A percentile compares a stretch with the other conserved stretches of the same genome.
phyloP scores from a whole-genome alignment of 805 yeast species.

The Yamadazyma sp. region DNA sequence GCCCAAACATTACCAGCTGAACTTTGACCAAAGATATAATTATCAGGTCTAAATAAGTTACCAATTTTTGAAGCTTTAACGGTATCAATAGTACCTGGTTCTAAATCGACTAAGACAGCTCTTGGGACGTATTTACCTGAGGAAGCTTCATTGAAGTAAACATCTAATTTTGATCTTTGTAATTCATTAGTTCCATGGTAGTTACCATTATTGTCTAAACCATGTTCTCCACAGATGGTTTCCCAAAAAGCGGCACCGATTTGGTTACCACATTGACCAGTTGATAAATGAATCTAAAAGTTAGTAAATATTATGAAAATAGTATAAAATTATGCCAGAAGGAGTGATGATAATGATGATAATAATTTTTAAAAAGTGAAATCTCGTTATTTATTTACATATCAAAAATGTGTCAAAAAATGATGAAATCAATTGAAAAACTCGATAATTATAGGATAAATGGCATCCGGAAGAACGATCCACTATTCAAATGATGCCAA shows the following conservation, averaged over 20 bases:
- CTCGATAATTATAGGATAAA: no score
- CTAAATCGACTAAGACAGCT: conserved; percentile 87
- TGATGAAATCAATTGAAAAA: no score
- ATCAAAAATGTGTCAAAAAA: no score
- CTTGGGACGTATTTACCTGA: conserved; percentile 91
- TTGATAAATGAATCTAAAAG: conserved; percentile 81
- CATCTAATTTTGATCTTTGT: conserved; percentile 60
- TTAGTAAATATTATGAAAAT: no score
- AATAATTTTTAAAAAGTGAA: no score
- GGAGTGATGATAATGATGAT: no score
- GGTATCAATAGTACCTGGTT: conserved; percentile 89
- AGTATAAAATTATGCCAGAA: no score
- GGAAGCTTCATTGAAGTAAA: conserved; percentile 84
- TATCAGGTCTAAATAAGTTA: conserved; percentile 87
- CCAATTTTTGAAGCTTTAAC: conserved; percentile 81
- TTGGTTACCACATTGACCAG: conserved; percentile 99
- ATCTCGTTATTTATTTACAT: no score
- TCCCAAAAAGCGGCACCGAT: conserved; percentile 96
- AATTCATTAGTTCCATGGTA: conserved; percentile 52
- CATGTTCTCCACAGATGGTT: conserved; percentile 86
- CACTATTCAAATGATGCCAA: no score
- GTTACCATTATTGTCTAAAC: conserved; percentile 70
- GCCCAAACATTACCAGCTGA: conserved; percentile 98
- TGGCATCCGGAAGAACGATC: no score
- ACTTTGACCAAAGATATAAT: conserved; percentile 82